These are phyloP conservation scores for Taiozyma sp. DNA, from an alignment of 1,139 yeast species.

Conservation along the genomic window DNA sequence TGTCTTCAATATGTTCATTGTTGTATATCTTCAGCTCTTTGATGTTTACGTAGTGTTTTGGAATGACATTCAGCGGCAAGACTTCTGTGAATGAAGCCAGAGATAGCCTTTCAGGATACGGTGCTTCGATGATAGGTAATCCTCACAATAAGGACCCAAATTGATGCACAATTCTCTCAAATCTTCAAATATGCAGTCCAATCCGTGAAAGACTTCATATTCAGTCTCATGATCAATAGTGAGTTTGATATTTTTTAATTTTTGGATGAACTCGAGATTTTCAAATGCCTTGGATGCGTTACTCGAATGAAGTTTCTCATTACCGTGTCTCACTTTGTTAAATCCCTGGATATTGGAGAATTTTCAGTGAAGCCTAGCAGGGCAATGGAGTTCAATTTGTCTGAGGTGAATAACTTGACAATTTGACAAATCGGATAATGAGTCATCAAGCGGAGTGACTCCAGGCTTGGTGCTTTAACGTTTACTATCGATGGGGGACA, in stretches of 20 bases:
- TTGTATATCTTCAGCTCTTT: not conserved
- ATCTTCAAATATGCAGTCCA: not conserved
- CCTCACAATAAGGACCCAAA: not conserved
- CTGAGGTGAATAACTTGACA: not conserved
- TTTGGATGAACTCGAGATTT: not conserved
- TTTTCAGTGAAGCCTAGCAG: not conserved
- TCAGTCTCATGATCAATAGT: not conserved
- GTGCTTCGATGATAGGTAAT: not conserved
- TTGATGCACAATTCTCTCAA: too few species aligned
- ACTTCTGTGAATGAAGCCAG: not conserved
- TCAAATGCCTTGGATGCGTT: not conserved
- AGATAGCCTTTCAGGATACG: not conserved
- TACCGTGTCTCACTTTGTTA: not conserved
- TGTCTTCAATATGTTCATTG: not conserved
- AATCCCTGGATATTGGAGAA: not conserved
- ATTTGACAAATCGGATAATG: not conserved
- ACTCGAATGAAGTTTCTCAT: not conserved
- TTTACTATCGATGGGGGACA: not conserved
- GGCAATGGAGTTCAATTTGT: not conserved
- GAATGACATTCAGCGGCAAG: not conserved
- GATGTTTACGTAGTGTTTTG: not conserved
- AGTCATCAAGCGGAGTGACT: not conserved
- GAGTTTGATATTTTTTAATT: not conserved
- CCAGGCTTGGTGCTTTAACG: not conserved
- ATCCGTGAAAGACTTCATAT: not conserved